phyloP scores from a whole-genome alignment of 176 grass and related monocot species.

The Aechmea fasciata region DNA sequence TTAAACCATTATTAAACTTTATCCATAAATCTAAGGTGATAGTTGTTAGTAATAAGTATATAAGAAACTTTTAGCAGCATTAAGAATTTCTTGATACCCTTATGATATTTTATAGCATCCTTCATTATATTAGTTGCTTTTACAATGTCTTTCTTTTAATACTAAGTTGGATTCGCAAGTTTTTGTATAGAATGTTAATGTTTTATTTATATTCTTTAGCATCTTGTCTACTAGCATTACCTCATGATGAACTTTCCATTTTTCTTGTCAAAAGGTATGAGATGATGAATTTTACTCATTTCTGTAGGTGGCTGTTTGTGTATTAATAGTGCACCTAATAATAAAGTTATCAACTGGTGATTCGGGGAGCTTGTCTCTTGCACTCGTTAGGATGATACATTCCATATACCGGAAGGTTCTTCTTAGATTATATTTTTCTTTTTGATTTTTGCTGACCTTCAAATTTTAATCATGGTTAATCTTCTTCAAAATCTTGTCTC shows the following conservation, averaged over 20 bases:
- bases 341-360: constrained; percentile 43
- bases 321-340: constrained; percentile 66
- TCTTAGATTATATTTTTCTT: not conserved
- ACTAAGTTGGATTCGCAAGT: no score
- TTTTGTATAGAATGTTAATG: no score
- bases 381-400: constrained; percentile 52
- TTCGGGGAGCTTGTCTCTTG: constrained; percentile 61
- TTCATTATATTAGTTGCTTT: no score
- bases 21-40: no score
- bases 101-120: no score
- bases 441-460: no score
- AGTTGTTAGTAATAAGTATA: no score
- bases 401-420: constrained; percentile 45
- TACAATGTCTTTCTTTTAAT: no score
- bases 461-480: no score
- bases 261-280: not conserved
- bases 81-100: no score
- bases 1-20: no score
- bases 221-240: not conserved
- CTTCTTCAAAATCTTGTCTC: not conserved
- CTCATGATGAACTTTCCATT: not conserved
- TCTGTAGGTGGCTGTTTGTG: constrained; percentile 47
- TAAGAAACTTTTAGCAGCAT: no score
- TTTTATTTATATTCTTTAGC: not conserved
- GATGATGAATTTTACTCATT: constrained; percentile 12